phyloP scores from a whole-genome alignment of 1,284 basidiomycete species.

The Trichosporon ovoides region DNA sequence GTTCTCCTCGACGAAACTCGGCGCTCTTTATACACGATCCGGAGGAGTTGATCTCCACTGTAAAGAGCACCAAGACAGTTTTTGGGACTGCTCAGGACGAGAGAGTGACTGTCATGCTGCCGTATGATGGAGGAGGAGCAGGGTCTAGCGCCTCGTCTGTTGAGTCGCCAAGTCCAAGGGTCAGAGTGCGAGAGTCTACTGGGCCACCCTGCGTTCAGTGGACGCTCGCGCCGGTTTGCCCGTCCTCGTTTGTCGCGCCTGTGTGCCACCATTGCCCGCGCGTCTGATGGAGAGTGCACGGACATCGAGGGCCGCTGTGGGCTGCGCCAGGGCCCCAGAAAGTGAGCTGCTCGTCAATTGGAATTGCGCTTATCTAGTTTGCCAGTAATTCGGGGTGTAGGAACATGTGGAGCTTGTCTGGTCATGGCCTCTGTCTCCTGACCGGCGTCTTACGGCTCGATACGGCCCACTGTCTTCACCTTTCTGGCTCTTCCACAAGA shows the following conservation, averaged over 20 bases:
- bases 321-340: neutral
- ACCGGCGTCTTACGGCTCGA: neutral
- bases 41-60: no score
- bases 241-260: neutral
- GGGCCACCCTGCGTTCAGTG: neutral
- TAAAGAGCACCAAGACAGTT: no score
- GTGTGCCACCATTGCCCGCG: neutral
- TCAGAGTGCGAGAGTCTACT: neutral
- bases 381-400: neutral
- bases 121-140: neutral
- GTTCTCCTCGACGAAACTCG: no score
- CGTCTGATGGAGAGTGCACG: no score
- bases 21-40: no score
- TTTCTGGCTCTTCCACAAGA: no score
- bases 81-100: no score
- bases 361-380: conserved; percentile 3
- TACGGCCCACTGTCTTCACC: no score
- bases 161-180: neutral
- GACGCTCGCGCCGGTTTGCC: neutral
- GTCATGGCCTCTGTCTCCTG: neutral
- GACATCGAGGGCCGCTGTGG: no score
- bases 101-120: neutral
- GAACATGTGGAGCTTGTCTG: neutral
- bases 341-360: neutral
- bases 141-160: no score